phyloP scores from a whole-genome alignment of 2,329 filamentous ascomycete genomes.

The Achaetomium macrosporum region DNA sequence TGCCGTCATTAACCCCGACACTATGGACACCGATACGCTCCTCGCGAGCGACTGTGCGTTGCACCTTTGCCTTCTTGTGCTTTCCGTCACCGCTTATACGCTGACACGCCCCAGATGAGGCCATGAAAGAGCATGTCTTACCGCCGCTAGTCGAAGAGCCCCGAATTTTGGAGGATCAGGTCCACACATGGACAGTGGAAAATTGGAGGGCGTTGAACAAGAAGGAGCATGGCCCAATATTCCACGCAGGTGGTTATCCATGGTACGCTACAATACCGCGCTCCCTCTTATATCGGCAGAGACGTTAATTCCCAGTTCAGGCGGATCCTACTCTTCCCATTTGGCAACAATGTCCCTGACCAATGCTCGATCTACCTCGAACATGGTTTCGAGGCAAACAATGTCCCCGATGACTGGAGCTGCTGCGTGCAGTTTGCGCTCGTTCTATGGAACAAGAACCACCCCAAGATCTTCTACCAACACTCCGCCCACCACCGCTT shows the following conservation, averaged over 20 bases:
- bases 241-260: slow-evolving; percentile 78
- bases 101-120: slow-evolving; percentile 56
- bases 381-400: slow-evolving; percentile 73
- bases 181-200: slow-evolving; percentile 82
- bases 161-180: slow-evolving; percentile 67
- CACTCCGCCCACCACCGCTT: slow-evolving; percentile 90
- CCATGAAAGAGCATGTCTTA: slow-evolving; percentile 77
- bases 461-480: slow-evolving; percentile 78
- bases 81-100: background rate
- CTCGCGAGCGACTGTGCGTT: slow-evolving; percentile 47
- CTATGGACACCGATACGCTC: slow-evolving; percentile 32
- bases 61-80: background rate
- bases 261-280: slow-evolving; percentile 54
- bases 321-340: slow-evolving; percentile 93
- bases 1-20: slow-evolving; percentile 50
- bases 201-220: slow-evolving; percentile 71
- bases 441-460: slow-evolving; percentile 89
- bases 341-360: slow-evolving; percentile 81
- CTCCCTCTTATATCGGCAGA: background rate
- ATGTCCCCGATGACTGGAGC: slow-evolving; percentile 87
- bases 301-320: slow-evolving; percentile 35
- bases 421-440: slow-evolving; percentile 94
- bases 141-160: slow-evolving; percentile 68
- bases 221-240: slow-evolving; percentile 82
- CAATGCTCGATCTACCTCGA: slow-evolving; percentile 94